These are phyloP conservation scores for Zygosaccharomyces pseudobailii DNA, from an alignment of 1,139 yeast species.

Conservation along the genomic window DNA sequence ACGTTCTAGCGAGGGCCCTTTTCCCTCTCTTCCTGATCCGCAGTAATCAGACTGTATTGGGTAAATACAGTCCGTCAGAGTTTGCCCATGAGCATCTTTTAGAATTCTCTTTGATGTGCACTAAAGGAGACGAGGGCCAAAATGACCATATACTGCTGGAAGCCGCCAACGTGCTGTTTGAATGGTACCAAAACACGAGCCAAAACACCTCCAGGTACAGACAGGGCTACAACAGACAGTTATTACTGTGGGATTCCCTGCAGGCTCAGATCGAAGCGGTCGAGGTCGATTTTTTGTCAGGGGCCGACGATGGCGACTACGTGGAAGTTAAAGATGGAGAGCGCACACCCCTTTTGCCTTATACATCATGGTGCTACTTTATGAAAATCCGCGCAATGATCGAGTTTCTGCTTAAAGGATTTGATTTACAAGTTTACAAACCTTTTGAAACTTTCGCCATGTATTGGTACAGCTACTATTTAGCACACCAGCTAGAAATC, in stretches of 20 bases:
- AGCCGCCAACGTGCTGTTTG: slow-evolving; percentile 42
- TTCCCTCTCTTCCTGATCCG: slow-evolving; percentile 57
- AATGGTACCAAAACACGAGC: slow-evolving; percentile 52
- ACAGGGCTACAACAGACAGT: slow-evolving; percentile 56
- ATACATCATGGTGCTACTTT: slow-evolving; percentile 64
- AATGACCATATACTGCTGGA: slow-evolving; percentile 23
- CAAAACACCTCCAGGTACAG: slow-evolving; percentile 82
- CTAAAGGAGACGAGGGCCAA: slow-evolving; percentile 21
- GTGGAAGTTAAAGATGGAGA: slow-evolving; percentile 21
- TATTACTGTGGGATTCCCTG: slow-evolving; percentile 68
- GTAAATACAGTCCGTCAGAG: slow-evolving; percentile 31
- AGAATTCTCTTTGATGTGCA: slow-evolving; percentile 35
- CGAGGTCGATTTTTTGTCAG: slow-evolving; percentile 42
- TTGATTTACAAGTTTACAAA: slow-evolving; percentile 71
- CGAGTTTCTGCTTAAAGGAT: slow-evolving; percentile 67
- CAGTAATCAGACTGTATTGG: slow-evolving; percentile 53
- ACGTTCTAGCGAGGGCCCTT: slow-evolving; percentile 56
- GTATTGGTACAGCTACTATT: slow-evolving; percentile 61
- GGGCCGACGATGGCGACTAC: slow-evolving; percentile 28
- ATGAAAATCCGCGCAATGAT: slow-evolving; percentile 66
- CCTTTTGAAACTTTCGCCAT: slow-evolving; percentile 64
- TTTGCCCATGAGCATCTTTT: slow-evolving; percentile 33
- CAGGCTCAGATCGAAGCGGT: slow-evolving; percentile 62
- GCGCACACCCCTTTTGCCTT: slow-evolving; percentile 43
- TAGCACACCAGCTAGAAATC: slow-evolving; percentile 45